A percentile compares a stretch with the other conserved stretches of the same genome.
phyloP scores from a whole-genome alignment of 2,329 filamentous ascomycete species.

The Phialophora macrospora region DNA sequence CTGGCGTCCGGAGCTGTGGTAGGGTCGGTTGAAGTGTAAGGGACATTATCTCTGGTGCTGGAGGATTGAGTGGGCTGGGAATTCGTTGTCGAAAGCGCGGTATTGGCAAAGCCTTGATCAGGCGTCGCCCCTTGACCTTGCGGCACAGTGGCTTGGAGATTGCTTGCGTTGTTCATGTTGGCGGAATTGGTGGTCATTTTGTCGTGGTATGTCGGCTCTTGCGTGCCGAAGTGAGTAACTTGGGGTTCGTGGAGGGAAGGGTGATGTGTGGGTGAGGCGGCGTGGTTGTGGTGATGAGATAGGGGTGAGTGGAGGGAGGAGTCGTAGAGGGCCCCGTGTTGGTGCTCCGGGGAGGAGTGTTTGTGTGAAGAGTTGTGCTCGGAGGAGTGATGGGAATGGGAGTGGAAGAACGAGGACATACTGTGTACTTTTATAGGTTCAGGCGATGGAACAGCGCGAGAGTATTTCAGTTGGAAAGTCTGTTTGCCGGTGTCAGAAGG shows the following conservation, averaged over 20 bases:
- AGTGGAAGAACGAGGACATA: not conserved
- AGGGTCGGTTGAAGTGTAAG: conserved; percentile 31
- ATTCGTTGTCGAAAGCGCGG: not conserved
- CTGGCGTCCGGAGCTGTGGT: conserved; percentile 26
- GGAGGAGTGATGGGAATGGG: not conserved
- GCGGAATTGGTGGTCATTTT: conserved; percentile 2
- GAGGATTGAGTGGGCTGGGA: not conserved
- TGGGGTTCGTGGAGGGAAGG: not conserved
- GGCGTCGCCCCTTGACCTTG: not conserved
- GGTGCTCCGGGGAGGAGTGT: not conserved
- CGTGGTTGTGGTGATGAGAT: not conserved
- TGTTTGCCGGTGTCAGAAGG: not conserved
- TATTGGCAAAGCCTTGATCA: not conserved
- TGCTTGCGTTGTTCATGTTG: conserved; percentile 2
- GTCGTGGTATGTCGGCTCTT: not conserved
- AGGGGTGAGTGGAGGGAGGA: not conserved
- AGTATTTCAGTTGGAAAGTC: not conserved
- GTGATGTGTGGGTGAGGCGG: conserved; percentile 3
- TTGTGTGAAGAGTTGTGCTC: not conserved
- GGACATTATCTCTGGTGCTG: not conserved
- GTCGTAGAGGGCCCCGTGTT: not conserved
- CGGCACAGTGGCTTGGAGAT: not conserved
- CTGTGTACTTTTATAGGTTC: not conserved
- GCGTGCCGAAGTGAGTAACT: not conserved
- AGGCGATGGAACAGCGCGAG: not conserved